Percentiles rank a stretch among this genome's conserved stretches.
phyloP scores from a whole-genome alignment of 148 eudicot genomes.

The Vaccinium macrocarpon region DNA sequence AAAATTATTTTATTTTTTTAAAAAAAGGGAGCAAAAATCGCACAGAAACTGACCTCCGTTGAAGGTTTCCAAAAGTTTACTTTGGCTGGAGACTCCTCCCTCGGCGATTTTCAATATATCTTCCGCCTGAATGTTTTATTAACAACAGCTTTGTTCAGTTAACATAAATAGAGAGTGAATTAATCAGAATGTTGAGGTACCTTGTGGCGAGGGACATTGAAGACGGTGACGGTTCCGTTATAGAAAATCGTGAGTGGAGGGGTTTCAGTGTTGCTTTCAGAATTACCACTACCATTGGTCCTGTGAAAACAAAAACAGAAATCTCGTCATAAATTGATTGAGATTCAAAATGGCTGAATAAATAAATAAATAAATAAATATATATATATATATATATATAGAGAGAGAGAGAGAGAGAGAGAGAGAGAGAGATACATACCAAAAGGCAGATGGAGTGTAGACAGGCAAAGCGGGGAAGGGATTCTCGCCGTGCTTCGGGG shows the following conservation, averaged over 20 bases:
- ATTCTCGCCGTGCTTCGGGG: constrained; percentile 9
- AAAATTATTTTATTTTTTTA: no score
- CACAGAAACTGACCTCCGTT: constrained; percentile 25
- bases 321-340: neutral
- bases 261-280: constrained; percentile 19
- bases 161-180: neutral
- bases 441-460: constrained; percentile 11
- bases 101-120: constrained; percentile 35
- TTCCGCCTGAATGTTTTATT: constrained; percentile 26
- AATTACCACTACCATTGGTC: neutral
- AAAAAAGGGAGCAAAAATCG: neutral
- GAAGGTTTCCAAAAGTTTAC: constrained; percentile 5
- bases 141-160: neutral
- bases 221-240: constrained; percentile 55
- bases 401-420: no score
- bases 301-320: neutral
- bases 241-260: constrained; percentile 55
- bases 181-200: constrained; percentile 14
- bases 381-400: no score
- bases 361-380: no score
- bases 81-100: constrained; percentile 12
- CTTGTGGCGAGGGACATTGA: constrained; percentile 43
- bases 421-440: no score
- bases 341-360: no score
- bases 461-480: constrained; percentile 18